Base-by-base conservation (phyloP, 192 early-diverging fungal species). In the Allomyces macrogynus region DNA sequence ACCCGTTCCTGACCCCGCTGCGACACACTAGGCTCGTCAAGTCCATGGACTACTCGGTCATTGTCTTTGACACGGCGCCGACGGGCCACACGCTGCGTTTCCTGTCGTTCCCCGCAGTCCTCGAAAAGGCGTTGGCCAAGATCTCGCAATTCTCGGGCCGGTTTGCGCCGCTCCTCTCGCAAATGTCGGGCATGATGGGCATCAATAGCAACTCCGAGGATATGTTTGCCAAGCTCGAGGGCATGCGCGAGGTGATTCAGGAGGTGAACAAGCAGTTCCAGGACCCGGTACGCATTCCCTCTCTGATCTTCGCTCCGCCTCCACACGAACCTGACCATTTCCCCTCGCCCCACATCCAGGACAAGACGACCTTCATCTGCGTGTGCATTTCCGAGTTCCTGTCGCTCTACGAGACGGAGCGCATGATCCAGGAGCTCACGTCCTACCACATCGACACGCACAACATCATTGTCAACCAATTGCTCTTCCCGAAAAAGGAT, bases 191-290 rank as follows among this genome's bases (percentile, higher is more conserved):
- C 24, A 83, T 90, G 88, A 91, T 92, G 92, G 88, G 88, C 42
- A 74, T 87, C 71, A 81, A 82, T 67, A 80, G 81, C 24, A 88
- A 86, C 70, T 85, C 88, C 72, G 94, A 97, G 72, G 93, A 97
- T 68, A 90, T 99, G 72, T 93, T 97, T 74, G 76, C 77, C 62
- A 96, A 96, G 78, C 78, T 99, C 66, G 91, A 96, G 69, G 84
- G 88, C 67, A 99, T 99, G 96, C 84, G 94, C 12, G 78, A 86
- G 61, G 86, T 92, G 5, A 95, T 99, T 70, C 92, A 89, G 65
- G 95, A 99, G 74, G 95, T 99, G 63, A 99, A 97, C 73, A 80
- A 87, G 65, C 96, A 99, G 78, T 99, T 99, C 83, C 92, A 99
- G 80, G 93, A 99, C 70, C 90, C 94, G n/a, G 84, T 86, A 76